Evolutionary conservation across 805 yeast species (phyloP), one percentile per base, ranked within the genome.

Genomic region (Wickerhamiella domercqiae): DNA sequence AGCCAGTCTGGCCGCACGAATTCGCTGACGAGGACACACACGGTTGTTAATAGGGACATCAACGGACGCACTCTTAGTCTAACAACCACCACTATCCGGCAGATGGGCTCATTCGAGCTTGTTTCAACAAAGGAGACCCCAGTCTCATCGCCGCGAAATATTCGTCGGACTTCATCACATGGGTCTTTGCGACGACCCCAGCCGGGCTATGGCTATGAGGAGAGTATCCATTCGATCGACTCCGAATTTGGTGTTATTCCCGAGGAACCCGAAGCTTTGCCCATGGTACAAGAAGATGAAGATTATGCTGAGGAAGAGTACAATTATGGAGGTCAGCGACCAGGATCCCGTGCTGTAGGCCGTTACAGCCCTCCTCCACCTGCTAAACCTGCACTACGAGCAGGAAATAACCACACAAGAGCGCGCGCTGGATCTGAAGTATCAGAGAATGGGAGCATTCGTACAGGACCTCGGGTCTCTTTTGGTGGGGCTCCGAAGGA

Each of bases 21-120:
- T 39, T 52, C 52, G 33, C 41, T 52, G 21, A 50, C 55, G 18
- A 45, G 52, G 9, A 47, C 56, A 13, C 39, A 47, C 21, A 47
- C 52, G 11, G 44, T 50, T 6, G 52, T 49, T 16, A 47, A 49
- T 39, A 46, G 53, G 14, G 62, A 57, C 32, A 14, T 39, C 29
- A 32, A 38, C 11, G 54, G 54, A 21, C 48, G 62, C 21, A 54
- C 62, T 5, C 45, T 55, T 50, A 55, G 60, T 14, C 43, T 58
- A 17, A 58, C 62, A 15, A 56, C 59, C 19, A 55, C 60, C 4
- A 58, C 62, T 1, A 48, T 57, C 25, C 53, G 57, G 25, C 55
- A 51, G 24, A 39, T 55, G 44, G 62, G 62, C 35, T 49, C 60
- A 13, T 58, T 57, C 41, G 56, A 57, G 44, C 42, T 58, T 21